Conservation (phyloP, 805 yeast species). For the Candida methanosorbosa region DNA sequence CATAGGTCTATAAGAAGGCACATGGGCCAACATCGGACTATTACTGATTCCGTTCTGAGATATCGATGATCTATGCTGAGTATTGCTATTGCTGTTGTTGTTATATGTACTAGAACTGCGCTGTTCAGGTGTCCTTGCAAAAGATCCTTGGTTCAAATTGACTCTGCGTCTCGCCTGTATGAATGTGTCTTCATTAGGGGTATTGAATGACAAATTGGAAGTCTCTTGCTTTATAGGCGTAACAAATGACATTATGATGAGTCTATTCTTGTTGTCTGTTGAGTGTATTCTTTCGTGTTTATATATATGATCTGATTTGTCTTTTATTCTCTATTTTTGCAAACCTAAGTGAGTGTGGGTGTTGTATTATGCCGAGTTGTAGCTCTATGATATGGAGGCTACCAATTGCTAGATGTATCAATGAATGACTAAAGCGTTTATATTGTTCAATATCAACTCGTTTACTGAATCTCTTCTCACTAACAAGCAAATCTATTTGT, state of each 20-base stretch:
- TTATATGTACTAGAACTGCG: background rate
- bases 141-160: background rate
- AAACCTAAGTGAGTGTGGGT: background rate
- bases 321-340: background rate
- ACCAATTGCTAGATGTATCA: too few species aligned
- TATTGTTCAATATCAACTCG: too few species aligned
- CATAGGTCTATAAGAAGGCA: constrained; percentile 23
- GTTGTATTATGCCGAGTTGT: too few species aligned
- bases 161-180: constrained; percentile 12
- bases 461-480: too few species aligned
- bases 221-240: constrained; percentile 9
- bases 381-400: too few species aligned
- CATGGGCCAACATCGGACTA: too few species aligned
- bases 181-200: constrained; percentile 21
- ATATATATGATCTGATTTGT: constrained; percentile 1
- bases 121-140: background rate
- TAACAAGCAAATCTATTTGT: too few species aligned
- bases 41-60: too few species aligned
- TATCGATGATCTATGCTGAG: too few species aligned
- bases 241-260: constrained; percentile 14
- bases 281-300: too few species aligned
- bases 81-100: constrained; percentile 2
- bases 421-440: too few species aligned
- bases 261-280: too few species aligned
- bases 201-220: constrained; percentile 10